Conservation (phyloP, 192 early-diverging fungal species). For the Cetraspora pellucida region DNA sequence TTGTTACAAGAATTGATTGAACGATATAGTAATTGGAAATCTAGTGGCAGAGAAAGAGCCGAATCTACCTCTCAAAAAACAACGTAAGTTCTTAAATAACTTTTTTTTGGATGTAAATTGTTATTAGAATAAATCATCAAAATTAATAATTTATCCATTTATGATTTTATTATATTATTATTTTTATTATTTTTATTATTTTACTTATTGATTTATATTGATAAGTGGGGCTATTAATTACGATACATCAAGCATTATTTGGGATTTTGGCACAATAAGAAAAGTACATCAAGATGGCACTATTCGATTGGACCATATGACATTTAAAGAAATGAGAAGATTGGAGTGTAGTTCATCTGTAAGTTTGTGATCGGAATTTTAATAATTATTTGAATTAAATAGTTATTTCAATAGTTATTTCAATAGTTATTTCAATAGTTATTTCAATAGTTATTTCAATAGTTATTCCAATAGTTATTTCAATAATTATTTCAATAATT, state of each 20-base stretch:
- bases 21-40: slow-evolving; percentile 77
- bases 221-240: slow-evolving; percentile 4
- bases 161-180: not conserved
- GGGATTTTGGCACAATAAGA: slow-evolving; percentile 45
- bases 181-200: not conserved
- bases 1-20: slow-evolving; percentile 85
- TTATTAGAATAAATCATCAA: not conserved
- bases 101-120: not conserved
- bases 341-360: too few relatives aligned
- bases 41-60: slow-evolving; percentile 46
- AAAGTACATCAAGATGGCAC: slow-evolving; percentile 1
- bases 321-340: not conserved
- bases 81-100: not conserved
- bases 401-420: not conserved
- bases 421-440: too few relatives aligned
- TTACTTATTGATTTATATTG: not conserved
- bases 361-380: not conserved
- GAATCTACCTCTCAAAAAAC: slow-evolving; percentile 33
- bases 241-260: slow-evolving; percentile 34
- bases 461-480: too few relatives aligned
- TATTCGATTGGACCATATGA: not conserved
- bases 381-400: too few relatives aligned
- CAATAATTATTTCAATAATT: too few relatives aligned
- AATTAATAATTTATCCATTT: not conserved
- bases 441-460: too few relatives aligned